Conservation (phyloP, 495 filamentous ascomycete species). For the Daldinia concentrica region DNA sequence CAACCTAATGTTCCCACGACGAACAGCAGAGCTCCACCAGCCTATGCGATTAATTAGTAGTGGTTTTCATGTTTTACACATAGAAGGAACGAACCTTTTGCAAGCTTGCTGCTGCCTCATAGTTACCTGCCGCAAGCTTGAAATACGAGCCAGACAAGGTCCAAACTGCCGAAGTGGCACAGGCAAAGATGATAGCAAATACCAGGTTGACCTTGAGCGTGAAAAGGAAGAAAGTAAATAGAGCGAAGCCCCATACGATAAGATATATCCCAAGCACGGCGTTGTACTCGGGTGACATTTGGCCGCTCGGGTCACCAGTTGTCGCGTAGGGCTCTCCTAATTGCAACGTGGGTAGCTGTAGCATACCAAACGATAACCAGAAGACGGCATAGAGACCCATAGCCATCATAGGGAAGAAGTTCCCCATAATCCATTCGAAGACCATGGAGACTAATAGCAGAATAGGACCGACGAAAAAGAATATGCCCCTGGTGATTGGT, state of each 20-base stretch:
- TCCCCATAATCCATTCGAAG: conserved; percentile 62
- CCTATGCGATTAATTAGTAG: conserved; percentile 38
- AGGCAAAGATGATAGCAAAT: conserved; percentile 62
- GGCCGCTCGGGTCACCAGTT: conserved; percentile 53
- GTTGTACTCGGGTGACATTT: conserved; percentile 58
- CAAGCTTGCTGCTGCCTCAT: conserved; percentile 52
- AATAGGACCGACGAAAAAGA: conserved; percentile 64
- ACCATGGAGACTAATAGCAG: conserved; percentile 59
- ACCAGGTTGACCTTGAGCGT: conserved; percentile 63
- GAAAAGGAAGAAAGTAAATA: conserved; percentile 66
- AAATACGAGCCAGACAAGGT: conserved; percentile 61
- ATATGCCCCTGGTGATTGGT: conserved; percentile 56
- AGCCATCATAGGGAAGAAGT: conserved; percentile 67
- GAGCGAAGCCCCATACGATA: conserved; percentile 65
- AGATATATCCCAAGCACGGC: conserved; percentile 60
- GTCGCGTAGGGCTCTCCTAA: conserved; percentile 60
- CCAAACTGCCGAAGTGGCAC: conserved; percentile 59
- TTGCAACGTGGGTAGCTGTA: conserved; percentile 61
- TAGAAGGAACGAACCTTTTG: conserved; percentile 52
- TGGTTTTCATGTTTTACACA: not conserved
- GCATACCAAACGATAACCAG: conserved; percentile 63
- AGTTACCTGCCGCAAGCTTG: conserved; percentile 57
- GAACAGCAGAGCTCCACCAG: conserved; percentile 60
- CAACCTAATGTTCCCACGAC: conserved; percentile 61
- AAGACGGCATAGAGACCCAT: conserved; percentile 66